Evolutionary conservation across 441 rosid species (phyloP), one percentile per base, ranked within the genome.

Genomic region (Erodium moschatum): DNA sequence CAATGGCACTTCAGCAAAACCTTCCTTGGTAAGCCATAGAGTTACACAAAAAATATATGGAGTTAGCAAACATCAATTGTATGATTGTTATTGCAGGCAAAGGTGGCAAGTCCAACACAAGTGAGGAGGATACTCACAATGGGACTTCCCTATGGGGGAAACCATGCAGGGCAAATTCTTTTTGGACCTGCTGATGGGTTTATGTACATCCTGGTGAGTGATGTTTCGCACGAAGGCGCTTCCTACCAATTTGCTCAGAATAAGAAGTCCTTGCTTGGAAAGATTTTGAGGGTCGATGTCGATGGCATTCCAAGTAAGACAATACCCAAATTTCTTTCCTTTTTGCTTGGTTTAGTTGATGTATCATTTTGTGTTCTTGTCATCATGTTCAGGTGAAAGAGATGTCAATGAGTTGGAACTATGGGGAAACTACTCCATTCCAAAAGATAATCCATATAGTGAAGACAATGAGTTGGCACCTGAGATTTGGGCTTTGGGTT

Each of bases 241-340:
- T 80, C 85, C 67, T 81, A 79, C 74, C 83, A 85, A 80, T 86
- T 84, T 73, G 76, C 90, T 6, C 87, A 84, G 62, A 84, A 81
- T 81, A 85, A 84, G 82, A 86, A 88, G 79, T 84, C 91, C 4
- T 74, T 86, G 70, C 91, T 86, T 27, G 90, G 89, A 65, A 88
- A 88, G 74, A 75, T 88, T 52, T 66, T 85, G 84, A 84, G 91
- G 73, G 73, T 86, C 20, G 95, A 88, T 75, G 15, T 84, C 7
- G 82, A 86, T 73, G 75, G 72, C 67, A 77, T 81, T 64, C 86
- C 89, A 66, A 82, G 88, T 86, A 66, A 75, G 81, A 38, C 8
- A 38, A 5, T 9, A 38, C 44, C 44, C 44, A 38, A 38, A 38
- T 29, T 44, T 64, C 52, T 24, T 24, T 24, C 27, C 27, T 24